Base-by-base conservation (phyloP, 805 yeast genomes). In the Saccharomycopsis lassenensis region DNA sequence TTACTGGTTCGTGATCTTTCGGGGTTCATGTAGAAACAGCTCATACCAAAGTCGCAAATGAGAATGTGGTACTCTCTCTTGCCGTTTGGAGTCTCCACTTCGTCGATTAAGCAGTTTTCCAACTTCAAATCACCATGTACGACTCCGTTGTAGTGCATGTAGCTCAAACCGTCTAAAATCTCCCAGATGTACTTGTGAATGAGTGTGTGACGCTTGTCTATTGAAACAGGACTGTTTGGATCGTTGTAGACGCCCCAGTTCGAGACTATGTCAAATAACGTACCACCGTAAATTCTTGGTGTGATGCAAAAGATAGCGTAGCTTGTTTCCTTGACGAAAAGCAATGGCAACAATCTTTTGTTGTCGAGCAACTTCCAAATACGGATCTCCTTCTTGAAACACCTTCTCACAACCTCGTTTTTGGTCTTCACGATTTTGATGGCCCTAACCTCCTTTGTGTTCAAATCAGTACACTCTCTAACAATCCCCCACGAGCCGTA, bases 41-140 rank as follows among this genome's bases (percentile, higher is more conserved):
- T 63, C 93, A 87, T 83, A 4, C 97, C 97, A 59, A 87, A 87
- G 57, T 87, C 97, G 58, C 95, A 83, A 5, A 87, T 52, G 18
- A 78, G 52, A 44, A 83, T 62, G 29, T 59, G 59, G 36, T 53
- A 48, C 29, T n/a, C 48, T 29, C 28, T 52, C 33, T 47, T 54
- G 41, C 58, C 46, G 21, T 47, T 42, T 4, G 52, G 52, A 8
- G 44, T 45, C 4, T 45, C 44, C 31, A 47, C 46, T 15, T 62
- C 58, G 43, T 76, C 76, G 19, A 83, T 54, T 29, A 84, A 58
- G 43, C 89, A 81, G 50, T 84, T 84, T 48, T 84, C 95, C 29
- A 84, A 62, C 56, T 84, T 84, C 31, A 84, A 55, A 57, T 84
- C 95, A 2, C 94, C 87, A 49, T 84, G 95, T 6, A 77, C 81